Conservation (phyloP, 169 alveolate genomes). For the Plasmodium ovale region DNA sequence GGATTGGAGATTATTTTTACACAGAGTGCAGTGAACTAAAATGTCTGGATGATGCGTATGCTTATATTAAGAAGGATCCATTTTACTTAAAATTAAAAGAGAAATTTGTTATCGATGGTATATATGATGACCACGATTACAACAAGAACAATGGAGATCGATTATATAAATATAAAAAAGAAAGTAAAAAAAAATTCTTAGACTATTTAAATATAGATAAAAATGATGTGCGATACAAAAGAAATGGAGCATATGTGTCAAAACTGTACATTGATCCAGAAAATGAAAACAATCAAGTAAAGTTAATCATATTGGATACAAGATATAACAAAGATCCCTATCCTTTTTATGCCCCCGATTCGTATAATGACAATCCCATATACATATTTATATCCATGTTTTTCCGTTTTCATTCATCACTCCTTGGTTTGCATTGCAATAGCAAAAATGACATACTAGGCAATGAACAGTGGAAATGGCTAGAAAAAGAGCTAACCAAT, state of each 20-base stretch:
- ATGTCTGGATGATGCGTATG: constrained; percentile 80
- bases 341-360: constrained; percentile 79
- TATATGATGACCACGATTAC: constrained; percentile 91
- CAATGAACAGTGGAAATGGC: constrained; percentile 92
- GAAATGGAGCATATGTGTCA: constrained; percentile 88
- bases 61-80: constrained; percentile 64
- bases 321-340: constrained; percentile 86
- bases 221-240: constrained; percentile 86
- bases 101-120: constrained; percentile 83
- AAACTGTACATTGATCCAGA: constrained; percentile 83
- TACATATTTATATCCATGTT: constrained; percentile 25
- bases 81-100: constrained; percentile 73
- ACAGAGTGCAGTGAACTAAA: constrained; percentile 79
- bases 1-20: constrained; percentile 88
- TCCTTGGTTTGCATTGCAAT: constrained; percentile 83
- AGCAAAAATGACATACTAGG: constrained; percentile 91
- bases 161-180: constrained; percentile 77
- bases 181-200: constrained; percentile 78
- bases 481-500: constrained; percentile 88
- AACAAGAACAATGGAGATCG: constrained; percentile 87
- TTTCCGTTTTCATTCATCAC: constrained; percentile 62
- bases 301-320: constrained; percentile 85
- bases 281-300: constrained; percentile 83
- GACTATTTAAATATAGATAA: constrained; percentile 86
- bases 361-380: constrained; percentile 47